Evolutionary conservation across 345 rosid species (phyloP), one percentile per base, ranked within the genome.

Genomic region (Ricinus communis): DNA sequence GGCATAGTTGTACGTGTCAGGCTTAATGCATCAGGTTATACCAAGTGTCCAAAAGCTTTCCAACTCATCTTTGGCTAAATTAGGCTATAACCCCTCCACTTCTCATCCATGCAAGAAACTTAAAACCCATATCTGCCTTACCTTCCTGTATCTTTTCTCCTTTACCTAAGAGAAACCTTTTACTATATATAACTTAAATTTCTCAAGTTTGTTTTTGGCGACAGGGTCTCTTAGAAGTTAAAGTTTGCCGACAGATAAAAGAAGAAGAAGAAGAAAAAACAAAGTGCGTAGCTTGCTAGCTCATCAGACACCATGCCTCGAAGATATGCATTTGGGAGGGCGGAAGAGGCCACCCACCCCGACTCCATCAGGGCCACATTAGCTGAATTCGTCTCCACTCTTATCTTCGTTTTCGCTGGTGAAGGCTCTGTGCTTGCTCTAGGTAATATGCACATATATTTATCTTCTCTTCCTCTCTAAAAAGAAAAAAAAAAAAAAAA

Each of bases 391-490:
- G 46, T 91, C 63, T 84, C 95, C 72, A 89, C 93, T 51, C 79
- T 82, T 66, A 84, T 87, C 81, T 89, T 89, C 50, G 90, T 91
- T 36, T 91, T 91, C 18, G 89, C 91, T 18, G 91, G 95, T 55
- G 95, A 85, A 77, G 97, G 97, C 76, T 87, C 89, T 31, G 59
- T 84, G 52, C 90, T 91, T 28, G 93, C 97, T 78, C 87, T 91
- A 5, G 81, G 93, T 84, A 51, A 1, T 12, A 4, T 43, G 13
- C 8, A 43, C 11, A 43, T 43, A 8, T 43, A 43, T n/a, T n/a
- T n/a, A n/a, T n/a, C n/a, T n/a, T n/a, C n/a, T n/a, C n/a, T n/a
- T n/a, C n/a, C n/a, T n/a, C n/a, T n/a, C n/a, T n/a, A n/a, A n/a
- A n/a, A n/a, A n/a, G n/a, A n/a, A n/a, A n/a, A n/a, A n/a, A n/a